Conservation (phyloP, 768 basidiomycete species). For the Dentipellis sp. region DNA sequence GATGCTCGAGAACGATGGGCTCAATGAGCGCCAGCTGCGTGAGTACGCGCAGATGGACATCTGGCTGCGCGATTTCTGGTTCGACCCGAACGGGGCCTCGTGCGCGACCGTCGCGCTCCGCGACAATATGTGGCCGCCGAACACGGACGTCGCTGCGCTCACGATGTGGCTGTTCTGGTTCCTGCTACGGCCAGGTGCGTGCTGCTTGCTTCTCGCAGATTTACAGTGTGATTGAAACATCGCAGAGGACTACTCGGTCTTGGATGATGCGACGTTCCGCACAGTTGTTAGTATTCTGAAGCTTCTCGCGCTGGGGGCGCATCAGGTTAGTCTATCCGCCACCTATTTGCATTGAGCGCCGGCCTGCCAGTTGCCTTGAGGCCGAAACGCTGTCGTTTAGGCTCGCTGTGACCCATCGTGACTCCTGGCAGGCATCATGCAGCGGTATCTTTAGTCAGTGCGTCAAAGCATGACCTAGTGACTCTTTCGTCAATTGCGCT, state of each 20-base stretch:
- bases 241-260: conserved; percentile 37
- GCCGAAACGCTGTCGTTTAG: neutral
- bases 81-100: conserved; percentile 50
- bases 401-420: neutral
- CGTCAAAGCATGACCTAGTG: no score
- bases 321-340: conserved; percentile 31
- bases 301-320: conserved; percentile 58
- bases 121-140: conserved; percentile 47
- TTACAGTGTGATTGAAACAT: neutral
- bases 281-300: conserved; percentile 45
- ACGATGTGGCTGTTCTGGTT: conserved; percentile 82
- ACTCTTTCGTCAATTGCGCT: no score
- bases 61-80: conserved; percentile 65
- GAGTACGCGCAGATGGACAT: conserved; percentile 52
- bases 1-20: conserved; percentile 76
- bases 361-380: neutral
- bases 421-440: neutral
- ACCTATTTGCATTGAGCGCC: neutral
- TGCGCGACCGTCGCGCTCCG: conserved; percentile 31
- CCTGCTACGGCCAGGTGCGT: conserved; percentile 50
- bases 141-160: conserved; percentile 41
- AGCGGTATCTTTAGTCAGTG: no score
- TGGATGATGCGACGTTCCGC: conserved; percentile 30
- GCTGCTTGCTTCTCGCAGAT: neutral
- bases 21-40: conserved; percentile 62